Evolutionary conservation across 768 basidiomycete species (phyloP).

Genomic region (Terana coerulea): DNA sequence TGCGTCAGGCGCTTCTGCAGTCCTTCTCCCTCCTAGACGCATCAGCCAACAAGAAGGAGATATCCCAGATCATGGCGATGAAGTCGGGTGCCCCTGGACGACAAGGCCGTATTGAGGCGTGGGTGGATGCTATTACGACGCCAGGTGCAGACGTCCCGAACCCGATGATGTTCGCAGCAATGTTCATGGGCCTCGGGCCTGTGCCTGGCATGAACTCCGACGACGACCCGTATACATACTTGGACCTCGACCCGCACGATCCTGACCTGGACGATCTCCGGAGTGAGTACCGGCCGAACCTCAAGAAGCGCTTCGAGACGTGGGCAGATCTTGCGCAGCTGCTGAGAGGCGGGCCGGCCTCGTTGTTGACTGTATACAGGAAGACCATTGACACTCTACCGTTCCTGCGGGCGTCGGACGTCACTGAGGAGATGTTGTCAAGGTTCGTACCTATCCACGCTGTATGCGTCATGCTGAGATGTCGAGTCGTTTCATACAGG

Average conservation of each 20-base stretch:
- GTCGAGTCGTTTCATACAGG: slow-evolving; percentile 29
- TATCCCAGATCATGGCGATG: slow-evolving; percentile 44
- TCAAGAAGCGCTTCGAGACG: slow-evolving; percentile 54
- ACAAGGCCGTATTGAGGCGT: slow-evolving; percentile 43
- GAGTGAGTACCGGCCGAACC: slow-evolving; percentile 56
- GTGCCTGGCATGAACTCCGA: slow-evolving; percentile 33
- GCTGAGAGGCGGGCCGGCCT: slow-evolving; percentile 35
- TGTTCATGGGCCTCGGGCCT: slow-evolving; percentile 56
- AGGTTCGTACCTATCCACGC: slow-evolving; percentile 36
- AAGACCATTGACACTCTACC: slow-evolving; percentile 54
- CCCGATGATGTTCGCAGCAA: slow-evolving; percentile 60
- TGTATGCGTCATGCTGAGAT: background rate
- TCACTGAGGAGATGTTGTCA: slow-evolving; percentile 51
- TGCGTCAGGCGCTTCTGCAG: slow-evolving; percentile 39
- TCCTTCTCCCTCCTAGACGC: slow-evolving; percentile 48
- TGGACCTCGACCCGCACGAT: slow-evolving; percentile 50
- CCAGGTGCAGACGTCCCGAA: slow-evolving; percentile 34
- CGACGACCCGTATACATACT: slow-evolving; percentile 45
- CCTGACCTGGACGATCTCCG: slow-evolving; percentile 56
- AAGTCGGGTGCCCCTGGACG: slow-evolving; percentile 36
- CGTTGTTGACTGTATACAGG: slow-evolving; percentile 39
- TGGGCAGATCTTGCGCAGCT: slow-evolving; percentile 43
- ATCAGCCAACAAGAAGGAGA: slow-evolving; percentile 35
- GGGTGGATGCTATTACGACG: slow-evolving; percentile 48
- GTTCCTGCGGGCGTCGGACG: slow-evolving; percentile 45